Evolutionary conservation across 495 filamentous ascomycete genomes (phyloP).

Genomic region (Penicillium lagena): DNA sequence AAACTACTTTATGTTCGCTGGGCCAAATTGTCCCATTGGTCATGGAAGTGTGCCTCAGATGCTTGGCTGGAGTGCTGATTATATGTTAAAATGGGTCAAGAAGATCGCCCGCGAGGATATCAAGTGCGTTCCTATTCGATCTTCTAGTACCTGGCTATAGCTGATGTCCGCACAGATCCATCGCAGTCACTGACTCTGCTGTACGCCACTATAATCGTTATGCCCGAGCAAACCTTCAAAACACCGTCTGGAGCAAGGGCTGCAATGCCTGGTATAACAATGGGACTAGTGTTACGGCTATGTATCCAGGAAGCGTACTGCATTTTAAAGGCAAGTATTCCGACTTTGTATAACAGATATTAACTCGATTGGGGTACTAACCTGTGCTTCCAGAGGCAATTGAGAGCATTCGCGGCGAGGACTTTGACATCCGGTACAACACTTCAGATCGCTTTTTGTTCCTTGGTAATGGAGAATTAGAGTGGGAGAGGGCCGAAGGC

Average conservation of each 20-base stretch:
- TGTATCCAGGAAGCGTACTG: constrained; percentile 30
- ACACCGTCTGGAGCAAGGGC: constrained; percentile 33
- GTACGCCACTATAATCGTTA: constrained; percentile 33
- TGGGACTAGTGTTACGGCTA: constrained; percentile 29
- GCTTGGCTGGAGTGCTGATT: constrained; percentile 34
- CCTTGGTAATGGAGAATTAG: neutral
- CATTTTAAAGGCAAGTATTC: too few species aligned
- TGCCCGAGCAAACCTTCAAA: constrained; percentile 29
- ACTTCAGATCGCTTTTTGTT: neutral
- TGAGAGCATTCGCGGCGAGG: neutral
- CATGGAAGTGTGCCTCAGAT: constrained; percentile 46
- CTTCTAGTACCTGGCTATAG: neutral
- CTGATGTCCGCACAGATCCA: constrained; percentile 6
- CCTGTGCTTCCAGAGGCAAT: too few species aligned
- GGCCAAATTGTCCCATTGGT: constrained; percentile 48
- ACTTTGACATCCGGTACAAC: neutral
- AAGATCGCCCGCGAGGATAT: constrained; percentile 40
- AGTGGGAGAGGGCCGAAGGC: neutral
- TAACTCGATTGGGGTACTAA: too few species aligned
- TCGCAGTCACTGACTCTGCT: constrained; percentile 26
- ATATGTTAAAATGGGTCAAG: constrained; percentile 35
- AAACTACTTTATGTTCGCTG: constrained; percentile 46
- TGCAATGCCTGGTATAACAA: constrained; percentile 47
- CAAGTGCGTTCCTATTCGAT: constrained; percentile 14
- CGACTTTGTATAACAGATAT: too few species aligned